Evolutionary conservation across 148 eudicot species (phyloP).

Genomic region (Camellia granthamiana): DNA sequence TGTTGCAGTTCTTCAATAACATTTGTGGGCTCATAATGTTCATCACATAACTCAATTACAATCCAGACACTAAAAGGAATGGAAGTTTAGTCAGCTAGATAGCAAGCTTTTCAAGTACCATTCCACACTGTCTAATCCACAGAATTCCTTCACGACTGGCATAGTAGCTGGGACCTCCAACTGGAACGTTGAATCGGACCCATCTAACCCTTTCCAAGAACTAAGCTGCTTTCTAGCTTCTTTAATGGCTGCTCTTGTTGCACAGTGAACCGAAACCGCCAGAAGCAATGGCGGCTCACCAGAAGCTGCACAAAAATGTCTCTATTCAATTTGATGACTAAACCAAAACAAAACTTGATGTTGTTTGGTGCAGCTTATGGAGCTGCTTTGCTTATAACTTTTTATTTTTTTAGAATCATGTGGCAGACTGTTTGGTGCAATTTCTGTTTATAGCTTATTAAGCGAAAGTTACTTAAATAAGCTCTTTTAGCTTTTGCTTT

Average conservation of each 20-base stretch:
- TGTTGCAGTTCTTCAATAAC: no score
- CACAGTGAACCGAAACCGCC: slow-evolving; percentile 87
- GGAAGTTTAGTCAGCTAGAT: slow-evolving; percentile 4
- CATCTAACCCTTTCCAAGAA: slow-evolving; percentile 55
- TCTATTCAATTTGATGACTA: background rate
- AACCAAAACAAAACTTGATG: background rate
- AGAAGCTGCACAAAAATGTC: slow-evolving; percentile 55
- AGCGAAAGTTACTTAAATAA: no score
- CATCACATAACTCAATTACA: no score
- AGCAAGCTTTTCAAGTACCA: slow-evolving; percentile 46
- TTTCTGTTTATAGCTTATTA: no score
- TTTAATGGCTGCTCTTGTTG: slow-evolving; percentile 75
- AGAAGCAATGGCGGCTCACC: slow-evolving; percentile 90
- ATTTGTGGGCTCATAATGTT: no score
- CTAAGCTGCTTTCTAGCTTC: slow-evolving; percentile 73
- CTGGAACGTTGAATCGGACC: slow-evolving; percentile 39
- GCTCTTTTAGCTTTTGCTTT: no score
- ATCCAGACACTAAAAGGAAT: no score
- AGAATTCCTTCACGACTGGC: slow-evolving; percentile 84
- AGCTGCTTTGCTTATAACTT: no score
- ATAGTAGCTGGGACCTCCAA: slow-evolving; percentile 83
- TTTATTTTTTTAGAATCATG: no score
- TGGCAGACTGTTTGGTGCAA: no score
- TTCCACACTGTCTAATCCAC: slow-evolving; percentile 72
- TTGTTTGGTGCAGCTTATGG: no score